A percentile compares a stretch with the other conserved stretches of the same genome.
Evolutionary conservation across 306 rosid species (phyloP).

Genomic region (Trichosanthes cucumerina): DNA sequence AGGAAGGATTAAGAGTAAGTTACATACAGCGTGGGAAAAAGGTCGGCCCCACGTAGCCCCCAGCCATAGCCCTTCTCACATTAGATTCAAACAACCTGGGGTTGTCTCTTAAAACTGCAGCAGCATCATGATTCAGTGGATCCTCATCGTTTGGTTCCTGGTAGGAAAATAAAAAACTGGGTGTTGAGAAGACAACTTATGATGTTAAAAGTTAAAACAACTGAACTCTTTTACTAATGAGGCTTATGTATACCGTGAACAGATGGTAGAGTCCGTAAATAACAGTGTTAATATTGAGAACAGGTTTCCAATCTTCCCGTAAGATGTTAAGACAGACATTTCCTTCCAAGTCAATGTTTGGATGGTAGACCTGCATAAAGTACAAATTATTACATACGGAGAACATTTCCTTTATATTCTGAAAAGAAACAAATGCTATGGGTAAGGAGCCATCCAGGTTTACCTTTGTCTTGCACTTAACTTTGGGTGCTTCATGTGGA

Average conservation of each 20-base stretch:
- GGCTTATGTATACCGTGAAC: slow-evolving; percentile 45
- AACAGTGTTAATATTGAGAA: slow-evolving; percentile 71
- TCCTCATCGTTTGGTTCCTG: slow-evolving; percentile 93
- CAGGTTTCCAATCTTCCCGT: slow-evolving; percentile 98
- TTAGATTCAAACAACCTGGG: slow-evolving; percentile 70
- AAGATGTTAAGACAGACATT: slow-evolving; percentile 89
- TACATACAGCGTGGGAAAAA: slow-evolving; percentile 66
- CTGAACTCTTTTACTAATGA: neutral
- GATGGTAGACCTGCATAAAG: slow-evolving; percentile 66
- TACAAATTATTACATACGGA: neutral
- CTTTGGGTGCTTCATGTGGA: slow-evolving; percentile 94
- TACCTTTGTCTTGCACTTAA: slow-evolving; percentile 97
- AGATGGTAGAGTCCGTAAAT: slow-evolving; percentile 87
- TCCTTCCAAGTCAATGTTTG: slow-evolving; percentile 96
- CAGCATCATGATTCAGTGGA: slow-evolving; percentile 91
- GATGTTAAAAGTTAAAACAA: neutral
- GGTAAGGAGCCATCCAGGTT: neutral
- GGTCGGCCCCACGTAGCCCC: slow-evolving; percentile 86
- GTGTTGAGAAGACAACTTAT: neutral
- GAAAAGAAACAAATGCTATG: neutral
- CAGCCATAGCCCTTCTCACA: slow-evolving; percentile 86
- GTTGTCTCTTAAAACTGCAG: slow-evolving; percentile 75
- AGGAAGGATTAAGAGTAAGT: neutral
- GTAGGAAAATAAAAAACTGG: slow-evolving; percentile 9
- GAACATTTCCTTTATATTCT: neutral